phyloP scores from a whole-genome alignment of 108 stramenopile genomes.

The Cylindrotheca fusiformis region DNA sequence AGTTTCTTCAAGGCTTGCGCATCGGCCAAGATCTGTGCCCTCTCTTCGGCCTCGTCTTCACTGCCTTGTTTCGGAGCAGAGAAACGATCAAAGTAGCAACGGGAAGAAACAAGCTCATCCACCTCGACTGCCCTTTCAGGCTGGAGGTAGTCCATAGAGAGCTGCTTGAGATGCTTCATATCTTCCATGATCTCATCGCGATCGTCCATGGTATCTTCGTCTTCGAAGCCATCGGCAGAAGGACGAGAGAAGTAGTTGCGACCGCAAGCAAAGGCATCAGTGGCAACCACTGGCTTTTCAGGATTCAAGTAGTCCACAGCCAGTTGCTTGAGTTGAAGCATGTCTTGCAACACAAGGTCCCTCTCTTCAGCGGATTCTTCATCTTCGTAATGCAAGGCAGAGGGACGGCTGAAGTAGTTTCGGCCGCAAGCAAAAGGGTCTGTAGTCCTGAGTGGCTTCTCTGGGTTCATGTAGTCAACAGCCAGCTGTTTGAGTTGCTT shows the following conservation, averaged over 20 bases:
- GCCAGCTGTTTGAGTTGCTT: constrained; percentile 54
- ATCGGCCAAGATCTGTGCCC: constrained; percentile 45
- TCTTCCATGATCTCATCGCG: constrained; percentile 46
- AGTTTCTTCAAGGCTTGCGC: constrained; percentile 46
- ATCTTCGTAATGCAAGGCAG: constrained; percentile 52
- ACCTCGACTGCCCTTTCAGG: constrained; percentile 55
- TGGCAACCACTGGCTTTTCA: constrained; percentile 21
- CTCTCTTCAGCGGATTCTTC: constrained; percentile 41
- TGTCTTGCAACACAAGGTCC: constrained; percentile 43
- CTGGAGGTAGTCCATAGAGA: constrained; percentile 49
- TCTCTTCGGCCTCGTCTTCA: constrained; percentile 28
- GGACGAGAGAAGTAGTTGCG: constrained; percentile 66
- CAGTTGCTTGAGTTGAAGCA: constrained; percentile 43
- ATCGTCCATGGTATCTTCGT: constrained; percentile 32
- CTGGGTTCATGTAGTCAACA: constrained; percentile 57
- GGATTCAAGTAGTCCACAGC: constrained; percentile 60
- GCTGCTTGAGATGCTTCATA: constrained; percentile 45
- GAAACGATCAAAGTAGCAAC: constrained; percentile 64
- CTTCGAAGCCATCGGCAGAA: constrained; percentile 50
- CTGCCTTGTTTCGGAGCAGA: constrained; percentile 44
- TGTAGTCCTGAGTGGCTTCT: constrained; percentile 37
- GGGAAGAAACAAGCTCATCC: constrained; percentile 27
- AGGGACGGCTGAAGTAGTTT: constrained; percentile 69
- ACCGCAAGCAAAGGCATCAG: constrained; percentile 18
- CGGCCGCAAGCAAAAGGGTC: constrained; percentile 43